Conservation (phyloP, 202 grass and related monocot species). For the Panicum virgatum region DNA sequence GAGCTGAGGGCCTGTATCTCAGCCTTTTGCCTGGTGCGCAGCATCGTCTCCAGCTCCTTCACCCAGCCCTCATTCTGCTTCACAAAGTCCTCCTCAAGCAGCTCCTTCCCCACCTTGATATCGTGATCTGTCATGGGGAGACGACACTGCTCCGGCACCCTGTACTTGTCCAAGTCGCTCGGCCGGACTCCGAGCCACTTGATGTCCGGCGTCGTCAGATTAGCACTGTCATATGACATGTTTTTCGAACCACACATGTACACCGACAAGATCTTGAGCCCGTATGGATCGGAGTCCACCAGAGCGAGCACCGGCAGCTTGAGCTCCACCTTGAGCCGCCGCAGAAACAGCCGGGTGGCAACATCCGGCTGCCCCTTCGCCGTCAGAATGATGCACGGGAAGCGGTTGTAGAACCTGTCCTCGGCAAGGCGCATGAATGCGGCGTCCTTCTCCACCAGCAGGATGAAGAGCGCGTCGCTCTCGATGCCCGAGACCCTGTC, state of each 20-base stretch:
- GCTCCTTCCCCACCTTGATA: conserved; percentile 92
- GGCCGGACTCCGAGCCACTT: conserved; percentile 96
- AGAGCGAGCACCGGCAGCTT: conserved; percentile 91
- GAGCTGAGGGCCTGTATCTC: conserved; percentile 97
- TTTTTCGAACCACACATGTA: conserved; percentile 99
- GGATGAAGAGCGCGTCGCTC: conserved; percentile 88
- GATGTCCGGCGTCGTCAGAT: conserved; percentile 91
- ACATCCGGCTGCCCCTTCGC: conserved; percentile 98
- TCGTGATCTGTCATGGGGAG: conserved; percentile 96
- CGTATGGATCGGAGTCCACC: conserved; percentile 93
- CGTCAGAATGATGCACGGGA: conserved; percentile 95
- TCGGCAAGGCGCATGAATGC: conserved; percentile 95
- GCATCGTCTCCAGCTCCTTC: conserved; percentile 83
- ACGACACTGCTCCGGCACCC: conserved; percentile 88
- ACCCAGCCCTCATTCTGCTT: conserved; percentile 96
- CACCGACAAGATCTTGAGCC: conserved; percentile 92
- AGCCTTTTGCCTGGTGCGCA: conserved; percentile 87
- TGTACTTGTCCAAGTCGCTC: conserved; percentile 89
- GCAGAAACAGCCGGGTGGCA: conserved; percentile 80
- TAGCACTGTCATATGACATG: conserved; percentile 97
- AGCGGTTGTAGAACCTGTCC: conserved; percentile 97
- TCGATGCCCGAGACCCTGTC: conserved; percentile 87
- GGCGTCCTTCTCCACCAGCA: conserved; percentile 97
- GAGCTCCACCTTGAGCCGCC: conserved; percentile 79
- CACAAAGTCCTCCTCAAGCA: conserved; percentile 91